Evolutionary conservation across 164 flowering plant genomes (phyloP).

Genomic region (Annona squamosa): DNA sequence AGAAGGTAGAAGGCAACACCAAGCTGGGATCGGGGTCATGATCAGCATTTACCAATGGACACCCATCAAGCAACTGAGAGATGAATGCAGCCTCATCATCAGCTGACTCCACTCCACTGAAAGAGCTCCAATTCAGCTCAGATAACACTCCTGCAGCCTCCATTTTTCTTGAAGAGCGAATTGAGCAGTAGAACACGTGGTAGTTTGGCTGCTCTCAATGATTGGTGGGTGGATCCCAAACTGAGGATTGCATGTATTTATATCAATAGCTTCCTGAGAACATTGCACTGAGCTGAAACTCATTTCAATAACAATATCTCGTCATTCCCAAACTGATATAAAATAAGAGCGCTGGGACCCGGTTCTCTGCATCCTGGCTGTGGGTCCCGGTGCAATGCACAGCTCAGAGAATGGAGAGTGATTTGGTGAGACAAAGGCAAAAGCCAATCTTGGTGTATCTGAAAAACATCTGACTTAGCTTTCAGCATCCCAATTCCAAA

Average conservation of each 20-base stretch:
- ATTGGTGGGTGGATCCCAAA: conserved; percentile 1
- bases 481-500: neutral
- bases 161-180: conserved; percentile 24
- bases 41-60: conserved; percentile 14
- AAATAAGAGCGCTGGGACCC: neutral
- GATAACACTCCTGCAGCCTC: conserved; percentile 36
- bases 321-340: conserved; percentile 16
- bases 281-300: conserved; percentile 30
- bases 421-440: conserved; percentile 3
- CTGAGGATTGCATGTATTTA: conserved; percentile 15
- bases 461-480: neutral
- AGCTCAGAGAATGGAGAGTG: conserved; percentile 30
- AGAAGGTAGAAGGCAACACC: conserved; percentile 13
- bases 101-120: conserved; percentile 29
- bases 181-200: neutral
- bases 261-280: conserved; percentile 20
- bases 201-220: neutral
- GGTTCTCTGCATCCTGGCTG: conserved; percentile 12
- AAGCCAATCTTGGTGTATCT: neutral
- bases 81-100: conserved; percentile 74
- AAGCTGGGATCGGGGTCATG: conserved; percentile 17
- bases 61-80: conserved; percentile 47
- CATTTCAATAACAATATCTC: neutral
- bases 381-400: conserved; percentile 20
- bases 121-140: conserved; percentile 43